Evolutionary conservation across 225 moss, liverwort and hornwort genomes (phyloP).

Genomic region (Antitrichia curtipendula): DNA sequence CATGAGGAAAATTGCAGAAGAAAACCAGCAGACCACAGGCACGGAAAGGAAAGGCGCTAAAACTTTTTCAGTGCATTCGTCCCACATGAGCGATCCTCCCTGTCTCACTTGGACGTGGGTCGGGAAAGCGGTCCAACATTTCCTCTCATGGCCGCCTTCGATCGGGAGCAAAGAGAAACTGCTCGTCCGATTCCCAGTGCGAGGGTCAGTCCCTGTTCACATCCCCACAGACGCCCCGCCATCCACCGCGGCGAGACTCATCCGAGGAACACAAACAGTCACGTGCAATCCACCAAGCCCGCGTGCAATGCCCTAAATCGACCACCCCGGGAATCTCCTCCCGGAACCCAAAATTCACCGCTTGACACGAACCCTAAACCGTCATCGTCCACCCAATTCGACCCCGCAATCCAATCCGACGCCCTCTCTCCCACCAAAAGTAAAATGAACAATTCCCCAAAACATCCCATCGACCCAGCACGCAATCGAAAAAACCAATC

Average conservation of each 20-base stretch:
- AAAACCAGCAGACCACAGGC: background rate
- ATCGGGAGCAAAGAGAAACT: background rate
- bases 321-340: background rate
- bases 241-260: background rate
- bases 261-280: background rate
- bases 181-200: background rate
- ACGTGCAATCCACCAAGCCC: background rate
- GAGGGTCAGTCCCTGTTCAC: background rate
- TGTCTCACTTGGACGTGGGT: background rate
- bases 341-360: background rate
- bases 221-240: background rate
- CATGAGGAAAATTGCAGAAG: background rate
- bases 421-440: background rate
- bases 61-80: too few relatives aligned
- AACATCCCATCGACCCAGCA: background rate
- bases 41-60: background rate
- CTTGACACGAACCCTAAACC: background rate
- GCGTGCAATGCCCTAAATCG: background rate
- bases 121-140: background rate
- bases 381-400: background rate
- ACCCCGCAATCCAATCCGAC: background rate
- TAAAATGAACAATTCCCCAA: background rate
- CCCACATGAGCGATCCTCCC: background rate
- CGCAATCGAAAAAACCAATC: background rate
- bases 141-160: background rate